Conservation (phyloP, 78 protist genomes). For the Dictyostelium citrinum region DNA sequence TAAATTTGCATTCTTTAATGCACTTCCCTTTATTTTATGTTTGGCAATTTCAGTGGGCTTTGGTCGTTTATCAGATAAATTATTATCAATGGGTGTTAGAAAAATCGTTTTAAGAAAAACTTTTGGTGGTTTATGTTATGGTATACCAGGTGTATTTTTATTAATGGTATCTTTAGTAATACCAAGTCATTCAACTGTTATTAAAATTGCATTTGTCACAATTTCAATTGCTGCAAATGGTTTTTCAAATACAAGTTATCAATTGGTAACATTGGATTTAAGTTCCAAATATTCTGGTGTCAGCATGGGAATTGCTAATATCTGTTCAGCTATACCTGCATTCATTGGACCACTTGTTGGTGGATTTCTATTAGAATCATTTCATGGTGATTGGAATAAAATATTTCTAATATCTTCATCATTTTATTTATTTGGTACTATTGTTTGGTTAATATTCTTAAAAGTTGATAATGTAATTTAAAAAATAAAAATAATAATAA, state of each 20-base stretch:
- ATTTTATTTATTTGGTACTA: not conserved
- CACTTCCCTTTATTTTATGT: slow-evolving; percentile 24
- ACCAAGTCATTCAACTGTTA: not conserved
- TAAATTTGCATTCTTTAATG: slow-evolving; percentile 8
- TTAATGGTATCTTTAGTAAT: not conserved
- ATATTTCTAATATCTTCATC: slow-evolving; percentile 28
- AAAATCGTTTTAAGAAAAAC: slow-evolving; percentile 20
- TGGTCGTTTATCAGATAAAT: slow-evolving; percentile 22
- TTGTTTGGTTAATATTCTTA: slow-evolving; percentile 27
- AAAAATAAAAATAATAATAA: not conserved
- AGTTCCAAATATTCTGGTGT: slow-evolving; percentile 13
- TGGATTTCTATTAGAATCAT: slow-evolving; percentile 8
- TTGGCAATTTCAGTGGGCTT: not conserved
- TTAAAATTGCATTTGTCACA: slow-evolving; percentile 7
- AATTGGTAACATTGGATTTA: slow-evolving; percentile 31
- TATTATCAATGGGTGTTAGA: not conserved
- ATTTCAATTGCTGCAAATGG: slow-evolving; percentile 25
- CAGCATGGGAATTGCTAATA: slow-evolving; percentile 46
- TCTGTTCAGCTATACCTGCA: slow-evolving; percentile 46
- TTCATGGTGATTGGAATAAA: not conserved
- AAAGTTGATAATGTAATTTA: slow-evolving; percentile 29
- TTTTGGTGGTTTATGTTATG: slow-evolving; percentile 6
- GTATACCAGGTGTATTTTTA: slow-evolving; percentile 26
- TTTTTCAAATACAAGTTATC: not conserved
- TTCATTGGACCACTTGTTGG: slow-evolving; percentile 1